Conservation (phyloP, 306 rosid species). For the Astragalus glycyphyllos region DNA sequence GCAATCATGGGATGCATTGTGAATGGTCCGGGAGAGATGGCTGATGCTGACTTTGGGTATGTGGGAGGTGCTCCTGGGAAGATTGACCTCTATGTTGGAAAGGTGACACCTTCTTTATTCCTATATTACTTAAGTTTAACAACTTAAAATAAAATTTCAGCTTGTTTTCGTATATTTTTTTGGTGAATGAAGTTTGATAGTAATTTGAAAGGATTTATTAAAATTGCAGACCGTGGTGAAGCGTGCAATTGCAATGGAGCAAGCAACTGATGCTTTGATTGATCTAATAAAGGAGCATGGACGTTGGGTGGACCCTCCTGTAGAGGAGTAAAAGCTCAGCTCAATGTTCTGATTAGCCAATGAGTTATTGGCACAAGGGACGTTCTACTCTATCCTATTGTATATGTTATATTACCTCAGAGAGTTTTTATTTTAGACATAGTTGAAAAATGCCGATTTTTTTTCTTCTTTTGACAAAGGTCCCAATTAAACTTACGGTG, state of each 20-base stretch:
- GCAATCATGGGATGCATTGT: slow-evolving; percentile 99
- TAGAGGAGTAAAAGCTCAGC: slow-evolving; percentile 56
- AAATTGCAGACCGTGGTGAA: slow-evolving; percentile 82
- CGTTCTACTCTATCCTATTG: slow-evolving; percentile 14
- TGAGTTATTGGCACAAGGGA: slow-evolving; percentile 3
- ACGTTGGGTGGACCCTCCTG: slow-evolving; percentile 94
- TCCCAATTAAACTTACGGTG: slow-evolving; percentile 14
- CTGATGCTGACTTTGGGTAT: slow-evolving; percentile 98
- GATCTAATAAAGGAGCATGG: slow-evolving; percentile 89
- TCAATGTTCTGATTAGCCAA: slow-evolving; percentile 18
- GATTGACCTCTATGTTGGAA: slow-evolving; percentile 97
- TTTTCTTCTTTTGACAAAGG: slow-evolving; percentile 5
- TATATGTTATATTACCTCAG: slow-evolving; percentile 17
- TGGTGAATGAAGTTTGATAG: slow-evolving; percentile 36
- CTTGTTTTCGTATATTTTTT: not conserved
- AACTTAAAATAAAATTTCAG: not conserved
- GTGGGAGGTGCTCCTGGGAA: slow-evolving; percentile 99
- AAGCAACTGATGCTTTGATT: slow-evolving; percentile 90
- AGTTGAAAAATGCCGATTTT: slow-evolving; percentile 26
- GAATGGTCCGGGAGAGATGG: slow-evolving; percentile 99
- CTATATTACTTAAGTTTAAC: slow-evolving; percentile 1
- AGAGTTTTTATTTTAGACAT: slow-evolving; percentile 2
- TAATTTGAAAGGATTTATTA: slow-evolving; percentile 35
- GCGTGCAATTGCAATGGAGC: slow-evolving; percentile 94
- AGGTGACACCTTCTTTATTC: slow-evolving; percentile 59